phyloP scores from a whole-genome alignment of 2,329 filamentous ascomycete genomes.

The Penicillium sp. region DNA sequence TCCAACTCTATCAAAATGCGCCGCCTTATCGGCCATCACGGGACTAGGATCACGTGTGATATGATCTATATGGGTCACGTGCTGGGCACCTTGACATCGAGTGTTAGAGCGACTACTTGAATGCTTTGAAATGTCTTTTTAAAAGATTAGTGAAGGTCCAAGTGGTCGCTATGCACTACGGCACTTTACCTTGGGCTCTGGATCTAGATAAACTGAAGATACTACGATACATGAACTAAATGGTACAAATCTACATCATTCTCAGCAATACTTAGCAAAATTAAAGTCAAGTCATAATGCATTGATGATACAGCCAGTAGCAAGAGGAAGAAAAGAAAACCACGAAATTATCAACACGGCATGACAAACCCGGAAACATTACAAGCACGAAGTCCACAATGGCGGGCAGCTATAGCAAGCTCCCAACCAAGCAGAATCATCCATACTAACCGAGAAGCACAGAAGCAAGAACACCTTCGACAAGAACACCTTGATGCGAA shows the following conservation, averaged over 20 bases:
- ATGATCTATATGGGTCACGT: background rate
- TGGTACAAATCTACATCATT: background rate
- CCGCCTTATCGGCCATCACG: conserved; percentile 7
- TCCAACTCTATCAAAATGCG: conserved; percentile 1
- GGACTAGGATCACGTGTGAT: background rate
- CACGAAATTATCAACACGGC: conserved; percentile 1
- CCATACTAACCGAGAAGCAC: background rate
- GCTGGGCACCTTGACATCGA: background rate
- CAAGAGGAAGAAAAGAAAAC: background rate
- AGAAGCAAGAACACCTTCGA: conserved; percentile 1
- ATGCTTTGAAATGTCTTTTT: background rate
- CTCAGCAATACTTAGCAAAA: background rate
- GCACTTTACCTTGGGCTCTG: background rate
- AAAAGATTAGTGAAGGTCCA: background rate
- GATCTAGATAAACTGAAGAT: background rate
- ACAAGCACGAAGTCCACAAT: background rate
- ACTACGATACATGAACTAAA: background rate
- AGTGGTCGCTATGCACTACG: background rate
- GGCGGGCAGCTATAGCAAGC: background rate
- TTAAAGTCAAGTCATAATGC: conserved; percentile 11
- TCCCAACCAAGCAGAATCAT: background rate
- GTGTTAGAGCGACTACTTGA: background rate
- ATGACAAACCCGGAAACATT: background rate
- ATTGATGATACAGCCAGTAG: conserved; percentile 12
- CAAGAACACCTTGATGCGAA: conserved; percentile 3